Percentiles rank a stretch among this genome's conserved stretches.
Conservation (phyloP, 1,284 basidiomycete species). For the Volvariella surrecta region DNA sequence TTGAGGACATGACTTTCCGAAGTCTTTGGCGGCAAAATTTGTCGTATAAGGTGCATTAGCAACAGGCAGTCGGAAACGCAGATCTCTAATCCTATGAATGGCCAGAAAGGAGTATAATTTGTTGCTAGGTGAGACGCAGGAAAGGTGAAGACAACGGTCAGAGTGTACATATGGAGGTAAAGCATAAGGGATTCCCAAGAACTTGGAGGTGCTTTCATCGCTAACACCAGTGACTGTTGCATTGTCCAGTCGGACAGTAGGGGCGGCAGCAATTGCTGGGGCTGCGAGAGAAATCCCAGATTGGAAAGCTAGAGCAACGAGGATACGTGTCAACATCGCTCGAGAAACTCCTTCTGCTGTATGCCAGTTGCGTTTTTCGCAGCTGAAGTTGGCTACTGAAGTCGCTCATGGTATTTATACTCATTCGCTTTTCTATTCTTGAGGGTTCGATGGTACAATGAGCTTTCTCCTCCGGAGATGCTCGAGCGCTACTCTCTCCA, state of each 20-base stretch:
- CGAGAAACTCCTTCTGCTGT: no score
- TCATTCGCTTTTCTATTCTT: no score
- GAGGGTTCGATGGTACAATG: no score
- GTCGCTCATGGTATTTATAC: no score
- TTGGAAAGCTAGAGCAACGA: no score
- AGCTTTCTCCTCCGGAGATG: no score
- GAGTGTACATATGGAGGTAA: constrained; percentile 26
- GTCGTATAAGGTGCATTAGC: constrained; percentile 32
- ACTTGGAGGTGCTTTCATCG: constrained; percentile 23
- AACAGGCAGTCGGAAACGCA: constrained; percentile 40
- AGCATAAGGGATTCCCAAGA: constrained; percentile 47
- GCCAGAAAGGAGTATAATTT: neutral
- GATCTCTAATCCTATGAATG: constrained; percentile 27
- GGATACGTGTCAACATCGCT: no score
- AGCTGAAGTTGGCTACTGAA: no score
- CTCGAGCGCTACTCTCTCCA: no score
- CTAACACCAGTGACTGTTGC: constrained; percentile 30
- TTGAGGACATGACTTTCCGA: constrained; percentile 42
- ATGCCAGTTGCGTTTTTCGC: no score
- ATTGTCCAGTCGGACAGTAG: constrained; percentile 28
- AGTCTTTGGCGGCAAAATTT: constrained; percentile 28
- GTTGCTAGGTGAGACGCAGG: neutral
- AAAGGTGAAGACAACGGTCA: neutral
- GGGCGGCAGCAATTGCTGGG: constrained; percentile 5
- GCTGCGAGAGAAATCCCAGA: neutral